These are phyloP conservation scores for Xerocomus potaroensis DNA, from an alignment of 768 basidiomycete species.

Conservation along the genomic window DNA sequence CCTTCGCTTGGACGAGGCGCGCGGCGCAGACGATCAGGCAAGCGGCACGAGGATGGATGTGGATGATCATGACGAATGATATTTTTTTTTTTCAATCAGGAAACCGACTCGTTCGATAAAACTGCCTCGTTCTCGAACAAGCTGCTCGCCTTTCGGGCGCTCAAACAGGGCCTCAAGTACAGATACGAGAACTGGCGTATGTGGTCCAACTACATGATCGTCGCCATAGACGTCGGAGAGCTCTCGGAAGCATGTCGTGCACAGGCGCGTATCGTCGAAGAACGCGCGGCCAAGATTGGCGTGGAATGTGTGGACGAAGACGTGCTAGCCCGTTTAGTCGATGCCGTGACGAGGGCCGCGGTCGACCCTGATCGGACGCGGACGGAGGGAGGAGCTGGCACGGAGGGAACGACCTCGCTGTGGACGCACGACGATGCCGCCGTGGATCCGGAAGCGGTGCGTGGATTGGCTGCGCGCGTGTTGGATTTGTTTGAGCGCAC, in stretches of 20 bases:
- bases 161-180: slow-evolving; percentile 82
- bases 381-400: too few species aligned
- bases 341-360: slow-evolving; percentile 67
- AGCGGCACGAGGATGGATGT: too few species aligned
- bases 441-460: slow-evolving; percentile 56
- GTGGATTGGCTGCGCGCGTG: slow-evolving; percentile 64
- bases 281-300: slow-evolving; percentile 36
- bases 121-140: slow-evolving; percentile 68
- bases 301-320: slow-evolving; percentile 74
- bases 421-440: slow-evolving; percentile 10
- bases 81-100: slow-evolving; percentile 20
- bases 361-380: slow-evolving; percentile 37
- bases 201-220: slow-evolving; percentile 98
- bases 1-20: slow-evolving; percentile 63
- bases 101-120: slow-evolving; percentile 16
- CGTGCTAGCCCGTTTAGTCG: slow-evolving; percentile 84
- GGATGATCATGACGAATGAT: too few species aligned
- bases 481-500: slow-evolving; percentile 68
- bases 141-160: slow-evolving; percentile 85
- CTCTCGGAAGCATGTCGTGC: slow-evolving; percentile 85
- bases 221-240: slow-evolving; percentile 91
- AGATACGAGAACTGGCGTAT: slow-evolving; percentile 93
- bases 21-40: slow-evolving; percentile 31
- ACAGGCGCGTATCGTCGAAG: slow-evolving; percentile 73
- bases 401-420: too few species aligned